Evolutionary conservation across 495 filamentous ascomycete genomes (phyloP), one percentile per base, ranked within the genome.

Genomic region (Rostrohypoxylon terebratum): DNA sequence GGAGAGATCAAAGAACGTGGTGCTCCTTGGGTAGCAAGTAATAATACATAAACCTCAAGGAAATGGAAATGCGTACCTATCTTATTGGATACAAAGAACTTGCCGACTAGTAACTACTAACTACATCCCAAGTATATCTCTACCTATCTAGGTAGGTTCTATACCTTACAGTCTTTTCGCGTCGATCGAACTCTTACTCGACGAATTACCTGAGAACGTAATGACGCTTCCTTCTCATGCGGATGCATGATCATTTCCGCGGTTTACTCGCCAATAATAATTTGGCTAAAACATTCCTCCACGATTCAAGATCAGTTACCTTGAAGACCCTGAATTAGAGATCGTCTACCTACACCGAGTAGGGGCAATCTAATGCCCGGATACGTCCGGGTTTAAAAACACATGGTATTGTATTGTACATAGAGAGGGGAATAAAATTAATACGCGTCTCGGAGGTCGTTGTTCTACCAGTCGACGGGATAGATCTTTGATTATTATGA

Each of bases 261-360:
- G 18, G 21, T 18, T 3, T 72, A 21, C 50, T 63, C 51, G 55
- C 48, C 61, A 55, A 48, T 18, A 40, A 59, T 20, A 62, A 44
- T 57, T 58, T 63, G 58, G 42, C 33, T 63, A 57, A 67, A 67
- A 50, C 59, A 59, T 66, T 57, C 25, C 61, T 66, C 66, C 57
- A 60, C 50, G 48, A 62, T 59, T 69, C 51, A 64, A 31, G 48
- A 51, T 36, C 33, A 60, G 28, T 40, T 44, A 13, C 51, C 20
- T 64, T 64, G 18, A 50, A 23, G 36, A 64, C 44, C 70, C 61
- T 62, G 20, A n/a, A 59, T 59, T 55, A 65, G 47, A 63, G 40
- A 63, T 63, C 66, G 21, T 16, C 55, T 63, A 59, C 33, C 55
- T 63, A 63, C 42, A 63, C 63, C 33, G 42, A 63, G 34, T 20